phyloP scores from a whole-genome alignment of 2,329 filamentous ascomycete genomes.

The Apiospora koreana region DNA sequence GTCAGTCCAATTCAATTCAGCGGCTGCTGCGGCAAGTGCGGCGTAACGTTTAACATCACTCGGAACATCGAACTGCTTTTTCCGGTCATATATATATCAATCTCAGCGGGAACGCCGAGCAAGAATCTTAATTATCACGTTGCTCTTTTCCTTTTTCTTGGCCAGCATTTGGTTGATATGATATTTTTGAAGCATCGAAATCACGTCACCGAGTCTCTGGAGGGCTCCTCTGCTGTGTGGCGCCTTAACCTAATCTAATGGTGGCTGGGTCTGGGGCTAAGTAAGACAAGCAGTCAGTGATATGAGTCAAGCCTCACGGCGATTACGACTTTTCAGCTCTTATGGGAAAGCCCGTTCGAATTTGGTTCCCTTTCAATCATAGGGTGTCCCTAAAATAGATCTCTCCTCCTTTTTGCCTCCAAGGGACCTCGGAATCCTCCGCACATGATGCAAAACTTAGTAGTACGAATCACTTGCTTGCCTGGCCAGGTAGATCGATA shows the following conservation, averaged over 20 bases:
- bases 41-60: background rate
- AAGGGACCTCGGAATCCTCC: background rate
- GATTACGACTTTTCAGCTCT: background rate
- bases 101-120: background rate
- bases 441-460: constrained; percentile 4
- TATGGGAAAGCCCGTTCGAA: background rate
- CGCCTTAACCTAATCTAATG: background rate
- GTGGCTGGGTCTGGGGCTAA: background rate
- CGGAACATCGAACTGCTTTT: background rate
- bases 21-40: background rate
- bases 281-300: background rate
- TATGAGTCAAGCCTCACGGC: background rate
- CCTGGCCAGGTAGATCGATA: background rate
- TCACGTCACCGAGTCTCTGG: background rate
- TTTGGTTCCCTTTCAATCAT: background rate
- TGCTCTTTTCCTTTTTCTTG: background rate
- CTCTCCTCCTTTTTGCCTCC: background rate
- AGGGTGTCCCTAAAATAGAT: background rate
- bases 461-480: background rate
- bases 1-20: background rate
- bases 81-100: background rate
- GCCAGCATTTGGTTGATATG: too few species aligned
- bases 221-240: background rate
- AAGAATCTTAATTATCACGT: background rate
- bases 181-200: background rate